These are phyloP conservation scores for Fraxinus platypoda DNA, from an alignment of 305 asterid genomes.

Conservation along the genomic window DNA sequence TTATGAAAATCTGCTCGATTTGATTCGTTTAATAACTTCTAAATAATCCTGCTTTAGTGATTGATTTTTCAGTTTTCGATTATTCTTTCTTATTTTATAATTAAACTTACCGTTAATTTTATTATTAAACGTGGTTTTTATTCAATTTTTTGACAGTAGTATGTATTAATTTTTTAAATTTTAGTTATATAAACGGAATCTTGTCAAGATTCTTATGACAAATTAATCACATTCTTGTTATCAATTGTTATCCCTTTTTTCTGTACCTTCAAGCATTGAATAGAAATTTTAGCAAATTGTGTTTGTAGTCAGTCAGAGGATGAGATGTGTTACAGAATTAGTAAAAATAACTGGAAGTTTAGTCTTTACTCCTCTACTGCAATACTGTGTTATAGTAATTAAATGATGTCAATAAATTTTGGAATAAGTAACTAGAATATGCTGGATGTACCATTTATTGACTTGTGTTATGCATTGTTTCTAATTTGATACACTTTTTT, in stretches of 20 bases:
- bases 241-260: background rate
- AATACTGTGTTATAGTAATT: background rate
- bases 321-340: background rate
- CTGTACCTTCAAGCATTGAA: background rate
- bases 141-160: background rate
- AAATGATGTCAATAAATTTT: background rate
- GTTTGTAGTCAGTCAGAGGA: background rate
- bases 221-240: background rate
- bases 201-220: background rate
- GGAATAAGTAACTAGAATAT: background rate
- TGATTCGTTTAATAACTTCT: background rate
- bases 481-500: background rate
- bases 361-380: background rate
- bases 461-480: background rate
- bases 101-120: background rate
- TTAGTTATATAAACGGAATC: background rate
- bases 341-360: background rate
- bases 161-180: too few species aligned
- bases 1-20: conserved; percentile 6
- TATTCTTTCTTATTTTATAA: background rate
- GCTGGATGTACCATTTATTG: background rate
- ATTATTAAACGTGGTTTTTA: background rate
- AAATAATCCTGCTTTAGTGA: background rate
- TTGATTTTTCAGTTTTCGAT: background rate
- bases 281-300: background rate